These are phyloP conservation scores for Penicillium cinerascens DNA, from an alignment of 495 filamentous ascomycete genomes.

Conservation along the genomic window DNA sequence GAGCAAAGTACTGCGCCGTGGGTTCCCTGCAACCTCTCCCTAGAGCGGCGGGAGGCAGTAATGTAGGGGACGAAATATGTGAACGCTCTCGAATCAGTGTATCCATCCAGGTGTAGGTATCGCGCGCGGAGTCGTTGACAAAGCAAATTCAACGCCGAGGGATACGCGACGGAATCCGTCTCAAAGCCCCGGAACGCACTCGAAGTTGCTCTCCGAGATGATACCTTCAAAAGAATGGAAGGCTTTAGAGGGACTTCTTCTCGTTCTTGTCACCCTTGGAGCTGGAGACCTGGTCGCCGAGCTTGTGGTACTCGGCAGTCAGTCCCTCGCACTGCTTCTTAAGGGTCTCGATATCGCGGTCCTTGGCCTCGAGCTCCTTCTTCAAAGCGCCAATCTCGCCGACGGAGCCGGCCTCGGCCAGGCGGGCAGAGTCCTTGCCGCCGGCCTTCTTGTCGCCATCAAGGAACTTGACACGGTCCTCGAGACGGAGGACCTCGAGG, in stretches of 20 bases:
- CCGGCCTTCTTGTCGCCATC: constrained; percentile 71
- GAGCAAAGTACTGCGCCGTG: not conserved
- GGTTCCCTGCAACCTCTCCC: not conserved
- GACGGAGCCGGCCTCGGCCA: constrained; percentile 63
- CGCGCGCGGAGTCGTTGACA: not conserved
- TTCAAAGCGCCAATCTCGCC: constrained; percentile 72
- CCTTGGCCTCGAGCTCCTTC: constrained; percentile 67
- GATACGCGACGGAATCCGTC: not conserved
- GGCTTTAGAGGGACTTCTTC: constrained; percentile 65
- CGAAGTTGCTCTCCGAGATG: not conserved
- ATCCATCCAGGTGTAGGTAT: not conserved
- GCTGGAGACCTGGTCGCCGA: constrained; percentile 70
- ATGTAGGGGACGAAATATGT: not conserved
- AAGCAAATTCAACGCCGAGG: not conserved
- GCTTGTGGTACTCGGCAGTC: constrained; percentile 71
- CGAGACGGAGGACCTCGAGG: constrained; percentile 86
- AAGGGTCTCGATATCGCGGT: constrained; percentile 72
- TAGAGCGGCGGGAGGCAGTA: not conserved
- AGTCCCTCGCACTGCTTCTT: constrained; percentile 83
- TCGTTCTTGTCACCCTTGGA: constrained; percentile 49
- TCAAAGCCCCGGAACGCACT: not conserved
- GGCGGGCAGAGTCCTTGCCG: constrained; percentile 64
- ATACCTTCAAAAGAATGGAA: not conserved
- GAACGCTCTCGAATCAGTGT: not conserved
- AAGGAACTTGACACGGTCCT: constrained; percentile 85